Evolutionary conservation across 1,284 basidiomycete genomes (phyloP).

Genomic region (Paramarasmius palmivorus): DNA sequence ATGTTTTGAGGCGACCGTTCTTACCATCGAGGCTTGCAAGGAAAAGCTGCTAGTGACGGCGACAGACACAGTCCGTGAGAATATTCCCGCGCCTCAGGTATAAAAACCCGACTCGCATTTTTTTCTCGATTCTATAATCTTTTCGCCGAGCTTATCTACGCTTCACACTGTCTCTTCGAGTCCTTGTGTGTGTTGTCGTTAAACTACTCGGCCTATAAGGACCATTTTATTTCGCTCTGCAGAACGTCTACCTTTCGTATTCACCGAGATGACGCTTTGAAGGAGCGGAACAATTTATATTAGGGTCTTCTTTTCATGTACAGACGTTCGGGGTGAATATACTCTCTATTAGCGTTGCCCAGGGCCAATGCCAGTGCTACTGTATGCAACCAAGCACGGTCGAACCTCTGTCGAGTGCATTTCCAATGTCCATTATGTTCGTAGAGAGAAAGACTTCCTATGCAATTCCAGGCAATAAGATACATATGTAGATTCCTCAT

Average conservation of each 20-base stretch:
- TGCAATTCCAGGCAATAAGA: too few relatives aligned
- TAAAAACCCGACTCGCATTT: neutral
- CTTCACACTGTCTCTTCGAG: constrained; percentile 26
- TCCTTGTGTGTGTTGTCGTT: constrained; percentile 42
- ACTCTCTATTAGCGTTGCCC: too few relatives aligned
- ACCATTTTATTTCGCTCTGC: constrained; percentile 12
- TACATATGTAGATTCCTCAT: too few relatives aligned
- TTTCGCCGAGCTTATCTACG: constrained; percentile 50
- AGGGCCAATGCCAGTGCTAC: too few relatives aligned
- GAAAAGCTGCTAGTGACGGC: too few relatives aligned
- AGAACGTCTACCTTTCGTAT: constrained; percentile 11
- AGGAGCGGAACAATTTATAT: constrained; percentile 7
- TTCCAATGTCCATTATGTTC: too few relatives aligned
- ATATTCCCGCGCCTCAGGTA: neutral
- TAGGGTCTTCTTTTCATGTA: neutral
- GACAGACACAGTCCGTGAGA: too few relatives aligned
- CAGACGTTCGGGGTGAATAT: too few relatives aligned
- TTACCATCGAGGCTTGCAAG: neutral
- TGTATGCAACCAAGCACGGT: too few relatives aligned
- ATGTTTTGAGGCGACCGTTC: constrained; percentile 26
- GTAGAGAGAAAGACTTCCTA: too few relatives aligned
- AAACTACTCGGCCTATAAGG: constrained; percentile 53
- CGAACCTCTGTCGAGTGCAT: too few relatives aligned
- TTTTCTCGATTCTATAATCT: neutral
- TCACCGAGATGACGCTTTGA: constrained; percentile 14